Evolutionary conservation across 805 yeast species (phyloP).

Genomic region (Peterozyma toletana): DNA sequence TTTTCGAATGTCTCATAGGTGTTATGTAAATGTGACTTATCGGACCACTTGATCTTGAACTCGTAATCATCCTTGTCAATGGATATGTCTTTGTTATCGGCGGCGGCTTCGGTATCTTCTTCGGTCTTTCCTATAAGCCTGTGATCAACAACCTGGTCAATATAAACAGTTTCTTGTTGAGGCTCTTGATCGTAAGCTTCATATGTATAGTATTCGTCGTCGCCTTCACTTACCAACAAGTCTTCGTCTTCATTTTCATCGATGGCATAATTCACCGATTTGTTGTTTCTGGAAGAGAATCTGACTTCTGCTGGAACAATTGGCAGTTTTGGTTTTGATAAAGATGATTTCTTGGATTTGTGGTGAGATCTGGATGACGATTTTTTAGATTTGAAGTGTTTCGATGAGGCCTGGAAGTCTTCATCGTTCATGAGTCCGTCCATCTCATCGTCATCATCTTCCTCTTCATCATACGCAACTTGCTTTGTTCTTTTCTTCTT

Average conservation of each 20-base stretch:
- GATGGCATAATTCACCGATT: constrained; percentile 67
- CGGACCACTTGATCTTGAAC: constrained; percentile 77
- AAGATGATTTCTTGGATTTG: constrained; percentile 15
- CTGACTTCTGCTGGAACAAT: constrained; percentile 48
- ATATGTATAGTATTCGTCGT: constrained; percentile 16
- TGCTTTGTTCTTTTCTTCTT: constrained; percentile 12
- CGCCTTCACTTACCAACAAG: constrained; percentile 38
- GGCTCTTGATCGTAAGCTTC: constrained; percentile 13
- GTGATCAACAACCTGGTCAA: constrained; percentile 46
- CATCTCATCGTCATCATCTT: constrained; percentile 18
- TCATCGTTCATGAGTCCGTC: constrained; percentile 12
- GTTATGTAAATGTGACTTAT: constrained; percentile 85
- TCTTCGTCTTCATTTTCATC: constrained; percentile 59
- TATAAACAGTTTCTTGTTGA: constrained; percentile 14
- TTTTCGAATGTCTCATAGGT: constrained; percentile 77
- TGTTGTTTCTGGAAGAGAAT: constrained; percentile 70
- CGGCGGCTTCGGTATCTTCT: constrained; percentile 15
- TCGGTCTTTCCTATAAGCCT: constrained; percentile 28
- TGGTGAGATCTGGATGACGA: constrained; percentile 1
- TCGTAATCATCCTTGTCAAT: constrained; percentile 52
- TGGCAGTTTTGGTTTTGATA: constrained; percentile 10
- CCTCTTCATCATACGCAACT: constrained; percentile 14
- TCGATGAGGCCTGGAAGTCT: neutral
- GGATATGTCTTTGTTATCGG: constrained; percentile 11
- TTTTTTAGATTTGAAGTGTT: constrained; percentile 9